phyloP scores from a whole-genome alignment of 768 basidiomycete species.

The Lactarius psammicola region DNA sequence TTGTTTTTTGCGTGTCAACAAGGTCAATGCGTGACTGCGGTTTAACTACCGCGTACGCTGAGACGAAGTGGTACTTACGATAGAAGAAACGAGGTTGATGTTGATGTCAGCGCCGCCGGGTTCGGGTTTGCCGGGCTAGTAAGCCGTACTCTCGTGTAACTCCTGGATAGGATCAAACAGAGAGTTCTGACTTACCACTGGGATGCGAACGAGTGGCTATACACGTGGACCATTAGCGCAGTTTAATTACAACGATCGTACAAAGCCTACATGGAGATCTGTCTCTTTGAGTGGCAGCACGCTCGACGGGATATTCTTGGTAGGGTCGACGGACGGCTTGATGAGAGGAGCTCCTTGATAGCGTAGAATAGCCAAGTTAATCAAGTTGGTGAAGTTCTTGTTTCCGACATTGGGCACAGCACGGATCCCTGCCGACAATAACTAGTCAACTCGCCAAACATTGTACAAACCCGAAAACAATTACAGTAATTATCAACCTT shows the following conservation, averaged over 20 bases:
- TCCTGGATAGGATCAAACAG: neutral
- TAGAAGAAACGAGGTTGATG: neutral
- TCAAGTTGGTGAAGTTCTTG: slow-evolving; percentile 6
- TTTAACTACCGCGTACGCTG: too few species aligned
- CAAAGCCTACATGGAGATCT: slow-evolving; percentile 17
- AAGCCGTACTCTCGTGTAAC: neutral
- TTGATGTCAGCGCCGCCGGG: slow-evolving; percentile 19
- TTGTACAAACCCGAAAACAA: neutral
- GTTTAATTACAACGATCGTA: neutral
- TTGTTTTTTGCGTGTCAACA: neutral
- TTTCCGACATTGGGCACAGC: neutral
- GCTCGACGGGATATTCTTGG: neutral
- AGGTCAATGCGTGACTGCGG: too few species aligned
- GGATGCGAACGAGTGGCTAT: slow-evolving; percentile 3
- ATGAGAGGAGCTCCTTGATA: neutral
- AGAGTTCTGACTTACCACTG: slow-evolving; percentile 18
- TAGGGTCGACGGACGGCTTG: slow-evolving; percentile 16
- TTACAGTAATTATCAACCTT: slow-evolving; percentile 13
- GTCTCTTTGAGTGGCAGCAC: slow-evolving; percentile 10
- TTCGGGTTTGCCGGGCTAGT: neutral
- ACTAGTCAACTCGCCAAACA: neutral
- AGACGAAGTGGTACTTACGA: too few species aligned
- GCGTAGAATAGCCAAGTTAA: slow-evolving; percentile 28
- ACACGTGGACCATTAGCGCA: slow-evolving; percentile 11
- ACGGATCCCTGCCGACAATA: slow-evolving; percentile 15